Conservation (phyloP, 495 filamentous ascomycete genomes). For the Lasiosphaeria ovina region DNA sequence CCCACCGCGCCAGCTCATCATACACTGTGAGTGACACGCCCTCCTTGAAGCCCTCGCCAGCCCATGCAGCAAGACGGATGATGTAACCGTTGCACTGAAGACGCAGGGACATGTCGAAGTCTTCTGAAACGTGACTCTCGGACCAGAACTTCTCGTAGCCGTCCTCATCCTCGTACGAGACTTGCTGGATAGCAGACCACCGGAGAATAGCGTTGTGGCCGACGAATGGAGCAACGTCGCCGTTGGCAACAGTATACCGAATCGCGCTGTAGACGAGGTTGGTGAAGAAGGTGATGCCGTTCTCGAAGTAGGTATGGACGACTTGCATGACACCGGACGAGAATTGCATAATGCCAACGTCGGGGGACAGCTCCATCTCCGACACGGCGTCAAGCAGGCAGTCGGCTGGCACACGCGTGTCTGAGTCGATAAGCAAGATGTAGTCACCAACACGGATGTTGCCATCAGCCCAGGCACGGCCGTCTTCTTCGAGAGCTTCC, state of each 20-base stretch:
- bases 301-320: constrained; percentile 68
- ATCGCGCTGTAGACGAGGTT: constrained; percentile 81
- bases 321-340: constrained; percentile 83
- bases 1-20: constrained; percentile 79
- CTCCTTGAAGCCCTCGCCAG: constrained; percentile 76
- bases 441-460: constrained; percentile 80
- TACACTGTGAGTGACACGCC: constrained; percentile 83
- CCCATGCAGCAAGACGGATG: constrained; percentile 71
- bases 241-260: constrained; percentile 73
- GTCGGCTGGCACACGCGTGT: constrained; percentile 71
- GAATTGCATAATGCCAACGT: constrained; percentile 81
- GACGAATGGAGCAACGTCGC: constrained; percentile 78
- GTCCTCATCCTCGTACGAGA: constrained; percentile 65
- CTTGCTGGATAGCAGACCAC: constrained; percentile 75
- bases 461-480: constrained; percentile 74
- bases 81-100: constrained; percentile 71
- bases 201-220: constrained; percentile 78
- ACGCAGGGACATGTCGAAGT: constrained; percentile 83
- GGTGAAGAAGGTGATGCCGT: constrained; percentile 81
- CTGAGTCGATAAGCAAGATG: constrained; percentile 73
- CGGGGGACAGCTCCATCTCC: constrained; percentile 76
- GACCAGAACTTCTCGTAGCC: constrained; percentile 83
- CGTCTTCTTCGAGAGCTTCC: constrained; percentile 67
- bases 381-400: constrained; percentile 74
- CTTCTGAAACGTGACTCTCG: constrained; percentile 76